Evolutionary conservation across 441 rosid species (phyloP), one percentile per base, ranked within the genome.

Genomic region (Rhodomyrtus psidioides): DNA sequence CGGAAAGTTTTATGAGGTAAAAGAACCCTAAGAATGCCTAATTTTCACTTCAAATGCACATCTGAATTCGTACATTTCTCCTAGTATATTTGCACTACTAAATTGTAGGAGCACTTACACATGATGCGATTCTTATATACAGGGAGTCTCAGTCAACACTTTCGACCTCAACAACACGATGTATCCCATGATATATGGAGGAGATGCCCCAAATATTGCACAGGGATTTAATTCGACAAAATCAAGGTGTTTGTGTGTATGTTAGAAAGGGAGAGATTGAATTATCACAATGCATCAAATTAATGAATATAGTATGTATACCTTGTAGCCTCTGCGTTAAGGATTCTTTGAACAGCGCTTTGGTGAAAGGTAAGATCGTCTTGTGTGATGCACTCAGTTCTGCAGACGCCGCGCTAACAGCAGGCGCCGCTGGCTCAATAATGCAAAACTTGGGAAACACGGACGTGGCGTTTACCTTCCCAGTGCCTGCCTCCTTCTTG

Each of bases 81-180:
- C 21, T 74, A 26, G 49, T 24, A 12, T 84, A 27, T 24, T 12
- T 56, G n/a, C 27, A 23, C 27, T 3, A 24, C 12, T 56, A 24
- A 56, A 56, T 56, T 27, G 59, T 24, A 10, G 59, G 10, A 24
- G 15, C 59, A 56, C 27, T 56, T 56, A 24, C 26, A 8, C 58
- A 55, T 24, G 4, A 56, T 56, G 6, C 59, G 1, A 56, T 24
- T 10, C 27, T 10, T 9, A 24, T 56, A 15, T 75, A 42, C 62
- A 93, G 93, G 94, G 95, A 21, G 74, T 89, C n/a, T 89, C 94
- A 26, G 88, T 93, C 81, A 92, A 93, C 82, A 90, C 81, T 83
- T 92, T 90, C 13, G 75, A 87, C 10, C 88, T 91, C 59, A 83
- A 62, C 30, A 92, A 90, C 44, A 90, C 82, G 9, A 24, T 92